phyloP scores from a whole-genome alignment of 2,329 filamentous ascomycete species.

The Curvularia sp. region DNA sequence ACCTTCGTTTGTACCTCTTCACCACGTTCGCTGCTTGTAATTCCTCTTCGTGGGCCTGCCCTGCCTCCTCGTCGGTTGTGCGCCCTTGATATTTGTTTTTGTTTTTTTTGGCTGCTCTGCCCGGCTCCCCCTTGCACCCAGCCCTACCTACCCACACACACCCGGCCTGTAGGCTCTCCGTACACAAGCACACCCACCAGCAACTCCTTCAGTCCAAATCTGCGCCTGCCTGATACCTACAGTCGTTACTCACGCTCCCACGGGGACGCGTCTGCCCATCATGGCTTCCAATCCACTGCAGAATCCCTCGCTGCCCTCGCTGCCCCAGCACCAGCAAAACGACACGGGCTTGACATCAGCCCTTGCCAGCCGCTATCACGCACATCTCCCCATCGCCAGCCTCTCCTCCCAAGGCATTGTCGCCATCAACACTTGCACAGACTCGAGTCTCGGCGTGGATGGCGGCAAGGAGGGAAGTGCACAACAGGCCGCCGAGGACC shows the following conservation, averaged over 20 bases:
- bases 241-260: conserved; percentile 45
- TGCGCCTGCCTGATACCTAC: conserved; percentile 32
- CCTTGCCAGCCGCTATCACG: conserved; percentile 88
- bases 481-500: conserved; percentile 89
- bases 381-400: conserved; percentile 83
- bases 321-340: conserved; percentile 82
- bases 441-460: conserved; percentile 86
- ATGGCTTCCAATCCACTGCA: conserved; percentile 67
- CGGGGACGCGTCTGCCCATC: conserved; percentile 53
- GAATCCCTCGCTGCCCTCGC: conserved; percentile 83
- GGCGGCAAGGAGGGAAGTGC: conserved; percentile 90
- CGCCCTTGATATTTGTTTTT: conserved; percentile 25
- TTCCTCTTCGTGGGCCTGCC: conserved; percentile 19
- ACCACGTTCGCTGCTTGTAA: conserved; percentile 45
- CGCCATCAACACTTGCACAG: conserved; percentile 92
- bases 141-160: conserved; percentile 10
- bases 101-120: conserved; percentile 13
- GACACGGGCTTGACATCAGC: conserved; percentile 82
- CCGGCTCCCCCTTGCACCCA: conserved; percentile 36
- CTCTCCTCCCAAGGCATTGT: conserved; percentile 92
- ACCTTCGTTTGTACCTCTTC: conserved; percentile 42
- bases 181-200: too few relatives aligned
- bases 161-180: conserved; percentile 5
- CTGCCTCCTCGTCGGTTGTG: neutral
- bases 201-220: conserved; percentile 19